Conservation (phyloP, 768 basidiomycete genomes). For the Hemileccinum rubropunctum region DNA sequence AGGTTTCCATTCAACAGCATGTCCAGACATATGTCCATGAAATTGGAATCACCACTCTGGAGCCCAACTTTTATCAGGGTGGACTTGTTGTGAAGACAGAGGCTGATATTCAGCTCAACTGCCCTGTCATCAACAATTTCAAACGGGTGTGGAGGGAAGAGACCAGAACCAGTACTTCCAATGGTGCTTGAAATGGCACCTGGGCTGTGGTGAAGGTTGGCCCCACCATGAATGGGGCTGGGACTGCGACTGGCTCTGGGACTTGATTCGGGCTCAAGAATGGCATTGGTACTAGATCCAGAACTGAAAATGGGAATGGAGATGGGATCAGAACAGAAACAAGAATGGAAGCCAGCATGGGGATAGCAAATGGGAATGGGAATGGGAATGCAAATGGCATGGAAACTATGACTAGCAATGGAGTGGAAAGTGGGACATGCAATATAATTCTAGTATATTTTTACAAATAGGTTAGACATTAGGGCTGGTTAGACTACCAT, state of each 20-base stretch:
- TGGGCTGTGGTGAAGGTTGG: not conserved
- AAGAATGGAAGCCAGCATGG: too few species aligned
- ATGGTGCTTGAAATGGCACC: not conserved
- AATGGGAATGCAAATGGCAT: not conserved
- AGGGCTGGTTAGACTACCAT: too few species aligned
- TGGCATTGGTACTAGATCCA: not conserved
- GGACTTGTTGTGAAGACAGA: not conserved
- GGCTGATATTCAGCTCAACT: not conserved
- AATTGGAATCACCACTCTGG: not conserved
- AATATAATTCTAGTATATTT: too few species aligned
- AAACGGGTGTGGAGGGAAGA: not conserved
- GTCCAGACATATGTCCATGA: not conserved
- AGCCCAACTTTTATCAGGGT: not conserved
- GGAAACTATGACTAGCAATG: not conserved
- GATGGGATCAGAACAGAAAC: not conserved
- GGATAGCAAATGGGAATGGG: too few species aligned
- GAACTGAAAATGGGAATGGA: not conserved
- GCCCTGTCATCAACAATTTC: constrained; percentile 1
- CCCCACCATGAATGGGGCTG: not conserved
- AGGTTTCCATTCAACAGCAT: not conserved
- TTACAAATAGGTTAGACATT: too few species aligned
- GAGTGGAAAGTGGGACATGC: not conserved
- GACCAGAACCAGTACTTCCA: not conserved
- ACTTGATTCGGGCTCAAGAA: not conserved
- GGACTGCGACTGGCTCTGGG: not conserved